Evolutionary conservation across 306 rosid genomes (phyloP).

Genomic region (Cucumis melo): DNA sequence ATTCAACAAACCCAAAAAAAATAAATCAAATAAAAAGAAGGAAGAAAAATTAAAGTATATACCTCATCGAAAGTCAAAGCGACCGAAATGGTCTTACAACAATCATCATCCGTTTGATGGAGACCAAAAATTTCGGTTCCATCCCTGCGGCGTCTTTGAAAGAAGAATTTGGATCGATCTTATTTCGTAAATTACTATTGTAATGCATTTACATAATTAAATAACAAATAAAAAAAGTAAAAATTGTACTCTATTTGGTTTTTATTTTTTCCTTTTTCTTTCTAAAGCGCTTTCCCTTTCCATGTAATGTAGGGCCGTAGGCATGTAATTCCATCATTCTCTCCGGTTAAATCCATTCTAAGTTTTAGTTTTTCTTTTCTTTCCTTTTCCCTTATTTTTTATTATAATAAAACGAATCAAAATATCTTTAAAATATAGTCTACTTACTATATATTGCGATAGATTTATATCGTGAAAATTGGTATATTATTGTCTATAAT

Average conservation of each 20-base stretch:
- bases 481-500: too few relatives aligned
- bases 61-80: neutral
- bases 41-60: neutral
- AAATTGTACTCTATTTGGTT: neutral
- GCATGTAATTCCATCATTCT: neutral
- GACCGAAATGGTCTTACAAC: neutral
- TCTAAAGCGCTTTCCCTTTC: neutral
- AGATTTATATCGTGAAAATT: too few relatives aligned
- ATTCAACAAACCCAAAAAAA: neutral
- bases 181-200: neutral
- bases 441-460: too few relatives aligned
- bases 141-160: neutral
- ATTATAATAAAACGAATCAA: too few relatives aligned
- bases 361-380: neutral
- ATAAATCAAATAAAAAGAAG: neutral
- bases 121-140: neutral
- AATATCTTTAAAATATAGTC: too few relatives aligned
- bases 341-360: neutral
- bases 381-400: too few relatives aligned
- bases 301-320: neutral
- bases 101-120: conserved; percentile 4
- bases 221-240: too few relatives aligned
- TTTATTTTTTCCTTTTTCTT: too few relatives aligned
- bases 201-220: neutral
- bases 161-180: neutral